Percentiles rank a stretch among this genome's conserved stretches.
phyloP scores from a whole-genome alignment of 2,329 filamentous ascomycete species.

The Xylariaceae sp. region DNA sequence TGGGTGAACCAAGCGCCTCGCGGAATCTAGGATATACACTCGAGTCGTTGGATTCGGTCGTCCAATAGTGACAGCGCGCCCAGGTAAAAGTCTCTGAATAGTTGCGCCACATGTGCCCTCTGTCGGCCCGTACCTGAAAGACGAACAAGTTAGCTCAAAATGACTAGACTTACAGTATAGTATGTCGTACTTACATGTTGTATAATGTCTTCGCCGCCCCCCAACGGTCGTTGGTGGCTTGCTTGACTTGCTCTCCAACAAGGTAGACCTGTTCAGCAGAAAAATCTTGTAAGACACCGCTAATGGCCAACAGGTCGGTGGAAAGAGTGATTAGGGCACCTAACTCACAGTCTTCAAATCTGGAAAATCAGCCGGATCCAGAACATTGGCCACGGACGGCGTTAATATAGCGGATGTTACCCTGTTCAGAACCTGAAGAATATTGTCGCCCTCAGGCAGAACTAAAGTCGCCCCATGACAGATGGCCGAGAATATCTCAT shows the following conservation, averaged over 20 bases:
- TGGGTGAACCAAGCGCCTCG: conserved; percentile 35
- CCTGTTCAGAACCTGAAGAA: conserved; percentile 38
- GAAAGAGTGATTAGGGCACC: no score
- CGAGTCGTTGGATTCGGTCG: conserved; percentile 43
- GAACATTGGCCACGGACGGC: conserved; percentile 43
- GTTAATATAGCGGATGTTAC: conserved; percentile 46
- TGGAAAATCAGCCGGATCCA: conserved; percentile 43
- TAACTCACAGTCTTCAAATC: conserved; percentile 29
- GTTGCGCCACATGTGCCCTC: conserved; percentile 48
- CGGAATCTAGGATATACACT: conserved; percentile 48
- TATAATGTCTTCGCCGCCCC: conserved; percentile 37
- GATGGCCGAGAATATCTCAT: conserved; percentile 48
- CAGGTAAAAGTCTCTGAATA: conserved; percentile 37
- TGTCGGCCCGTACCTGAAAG: conserved; percentile 47
- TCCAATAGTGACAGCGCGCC: conserved; percentile 44
- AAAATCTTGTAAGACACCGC: no score
- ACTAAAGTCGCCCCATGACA: conserved; percentile 48
- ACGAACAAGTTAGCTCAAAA: neutral
- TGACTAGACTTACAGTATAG: neutral
- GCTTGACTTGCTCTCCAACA: conserved; percentile 39
- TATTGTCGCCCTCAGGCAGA: conserved; percentile 33
- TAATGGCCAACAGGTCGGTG: no score
- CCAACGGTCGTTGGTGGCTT: conserved; percentile 44
- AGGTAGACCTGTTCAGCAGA: conserved; percentile 45
- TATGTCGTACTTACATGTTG: conserved; percentile 40